Evolutionary conservation across 2,329 filamentous ascomycete genomes (phyloP), one percentile per base, ranked within the genome.

Genomic region (Claviceps citrina): DNA sequence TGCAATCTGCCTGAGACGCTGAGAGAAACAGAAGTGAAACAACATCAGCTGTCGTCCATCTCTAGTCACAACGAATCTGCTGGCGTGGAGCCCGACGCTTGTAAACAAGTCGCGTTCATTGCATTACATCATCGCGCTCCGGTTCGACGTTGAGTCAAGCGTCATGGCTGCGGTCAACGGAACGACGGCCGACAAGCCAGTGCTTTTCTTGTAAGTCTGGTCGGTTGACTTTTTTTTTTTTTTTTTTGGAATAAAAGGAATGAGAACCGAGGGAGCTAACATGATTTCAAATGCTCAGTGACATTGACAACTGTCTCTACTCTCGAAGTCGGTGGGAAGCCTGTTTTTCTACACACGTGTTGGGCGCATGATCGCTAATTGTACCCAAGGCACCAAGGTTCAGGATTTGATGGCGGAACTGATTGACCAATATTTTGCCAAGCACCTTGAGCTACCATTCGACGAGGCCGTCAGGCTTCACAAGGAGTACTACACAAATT

Each of bases 301-400:
- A 98, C 57, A 96, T 98, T 55, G 91, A 98, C 68, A 98, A 98
- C 56, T 98, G 93, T 62, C 74, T 96, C 41, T 96, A 95, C 54
- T 78, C 87, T 0, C 86, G 81, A 62, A 87, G 84, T 86, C 55
- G 61, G 72, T 57, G 33, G 33, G 3, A 35, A 7, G 4, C 20
- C 9, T 35, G n/a, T 6, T 6, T 6, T 9, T 15, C 4, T 27
- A 5, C 7, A 13, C 2, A 22, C 31, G 16, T 38, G 10, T 13
- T 10, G 31, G 38, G 20, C 28, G 12, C 7, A n/a, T n/a, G 16
- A 34, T 22, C 18, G 33, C 45, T 46, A 36, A 46, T 25, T 24
- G 16, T 6, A 16, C 8, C 28, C 8, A 45, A 80, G 82, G 73
- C 56, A 76, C 76, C 49, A 82, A 81, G 51, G 85, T 98, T 34